phyloP scores from a whole-genome alignment of 371 early-diverging fungal genomes.

The Actinomucor elegans region DNA sequence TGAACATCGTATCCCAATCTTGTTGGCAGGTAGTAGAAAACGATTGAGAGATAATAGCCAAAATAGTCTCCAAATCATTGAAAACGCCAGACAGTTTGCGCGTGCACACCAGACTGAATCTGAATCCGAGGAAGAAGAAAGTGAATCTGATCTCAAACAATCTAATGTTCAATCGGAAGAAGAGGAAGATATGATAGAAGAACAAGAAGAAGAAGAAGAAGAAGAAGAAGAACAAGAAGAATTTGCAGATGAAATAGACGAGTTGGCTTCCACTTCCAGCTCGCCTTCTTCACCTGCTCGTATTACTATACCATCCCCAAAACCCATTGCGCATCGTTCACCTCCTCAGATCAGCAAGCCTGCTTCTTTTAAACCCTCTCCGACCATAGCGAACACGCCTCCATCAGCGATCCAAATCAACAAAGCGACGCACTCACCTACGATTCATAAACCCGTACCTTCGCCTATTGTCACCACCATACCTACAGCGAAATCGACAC shows the following conservation, averaged over 20 bases:
- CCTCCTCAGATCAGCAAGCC: background rate
- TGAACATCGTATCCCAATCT: conserved; percentile 8
- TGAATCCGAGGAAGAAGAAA: conserved; percentile 7
- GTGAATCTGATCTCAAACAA: background rate
- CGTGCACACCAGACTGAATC: conserved; percentile 2
- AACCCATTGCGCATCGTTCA: background rate
- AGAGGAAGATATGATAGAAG: conserved; percentile 6
- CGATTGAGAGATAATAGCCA: conserved; percentile 24
- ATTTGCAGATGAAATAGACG: conserved; percentile 30
- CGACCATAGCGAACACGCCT: background rate
- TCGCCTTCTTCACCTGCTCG: conserved; percentile 26
- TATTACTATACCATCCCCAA: conserved; percentile 1
- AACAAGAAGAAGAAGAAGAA: conserved; percentile 9
- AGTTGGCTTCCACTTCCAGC: conserved; percentile 34
- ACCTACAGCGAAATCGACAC: background rate
- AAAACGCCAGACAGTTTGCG: conserved; percentile 9
- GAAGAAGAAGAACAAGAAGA: conserved; percentile 3
- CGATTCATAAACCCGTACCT: background rate
- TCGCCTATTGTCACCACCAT: background rate
- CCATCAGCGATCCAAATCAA: background rate
- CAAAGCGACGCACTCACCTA: background rate
- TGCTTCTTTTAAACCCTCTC: background rate
- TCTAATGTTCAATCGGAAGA: background rate
- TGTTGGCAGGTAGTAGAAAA: conserved; percentile 24
- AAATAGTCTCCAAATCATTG: conserved; percentile 15